Conservation (phyloP, 1,139 yeast species). For the Suhomyces kunorum region DNA sequence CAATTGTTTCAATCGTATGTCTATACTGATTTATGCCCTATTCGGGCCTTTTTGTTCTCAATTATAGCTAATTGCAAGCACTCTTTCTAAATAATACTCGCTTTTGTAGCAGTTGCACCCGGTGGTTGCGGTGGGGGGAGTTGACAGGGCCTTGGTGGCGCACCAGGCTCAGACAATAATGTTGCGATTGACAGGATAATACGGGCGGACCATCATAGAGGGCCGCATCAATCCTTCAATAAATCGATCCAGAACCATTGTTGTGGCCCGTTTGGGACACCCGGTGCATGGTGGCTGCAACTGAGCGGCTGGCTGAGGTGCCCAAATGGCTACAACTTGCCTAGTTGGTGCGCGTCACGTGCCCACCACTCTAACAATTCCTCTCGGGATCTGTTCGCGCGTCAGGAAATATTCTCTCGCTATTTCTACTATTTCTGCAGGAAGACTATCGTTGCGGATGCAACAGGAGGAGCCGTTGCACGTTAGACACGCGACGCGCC, state of each 20-base stretch:
- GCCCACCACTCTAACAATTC: too few relatives aligned
- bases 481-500: conserved; percentile 1
- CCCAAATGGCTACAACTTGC: too few relatives aligned
- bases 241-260: conserved; percentile 4
- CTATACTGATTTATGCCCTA: neutral
- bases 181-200: neutral
- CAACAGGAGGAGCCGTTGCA: too few relatives aligned
- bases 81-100: neutral
- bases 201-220: neutral
- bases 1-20: too few relatives aligned
- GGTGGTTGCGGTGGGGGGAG: too few relatives aligned
- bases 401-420: too few relatives aligned
- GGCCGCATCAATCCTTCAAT: conserved; percentile 6
- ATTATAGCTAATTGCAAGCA: neutral
- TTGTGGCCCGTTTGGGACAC: neutral
- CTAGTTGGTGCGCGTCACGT: too few relatives aligned
- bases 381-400: too few relatives aligned
- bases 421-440: neutral
- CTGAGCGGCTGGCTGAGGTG: conserved; percentile 2
- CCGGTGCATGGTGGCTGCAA: conserved; percentile 1
- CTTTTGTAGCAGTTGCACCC: too few relatives aligned
- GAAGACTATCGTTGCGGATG: neutral
- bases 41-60: too few relatives aligned
- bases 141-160: too few relatives aligned
- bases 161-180: conserved; percentile 1